Base-by-base conservation (phyloP, 73 alveolate genomes). In the Paramecium sexaurelia region DNA sequence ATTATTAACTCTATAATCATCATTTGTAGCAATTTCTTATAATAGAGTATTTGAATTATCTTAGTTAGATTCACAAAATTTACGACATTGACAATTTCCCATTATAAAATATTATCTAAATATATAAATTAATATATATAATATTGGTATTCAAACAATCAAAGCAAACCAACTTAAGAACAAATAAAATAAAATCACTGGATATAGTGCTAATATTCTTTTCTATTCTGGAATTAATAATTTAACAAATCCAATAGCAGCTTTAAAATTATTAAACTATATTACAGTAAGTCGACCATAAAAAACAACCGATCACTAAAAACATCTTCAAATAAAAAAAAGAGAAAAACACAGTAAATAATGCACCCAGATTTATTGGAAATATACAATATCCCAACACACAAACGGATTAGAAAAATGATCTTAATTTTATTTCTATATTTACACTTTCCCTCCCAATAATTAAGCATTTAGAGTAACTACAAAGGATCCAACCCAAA, bases 301-400 rank as follows among this genome's bases (percentile, higher is more conserved):
- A 67, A 85, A 95, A 95, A 36, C 95, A 96, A 6, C 91, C 87
- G 10, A 92, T 94, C 17, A 92, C 96, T 45, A 91, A 75, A 61
- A 92, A 71, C 35, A 95, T 68, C 55, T 86, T 93, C 57, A 95
- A 82, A 41, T 73, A 94, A 55, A 85, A 71, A 22, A 73, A 39
- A 17, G 47, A 8, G 40, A 94, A 84, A 40, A 96, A 56, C 37
- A 85, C 26, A 57, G 93, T 89, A 20, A 95, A 86, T 45, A 96
- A 75, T 20, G 99, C 98, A 7, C 98, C 97, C 69, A 97, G 78
- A 85, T 96, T 97, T 27, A 97, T 92, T 47, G 99, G 99, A 93
- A 97, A 97, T 35, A 97, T 75, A 78, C 99, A 96, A 95, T 97
- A 97, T 20, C 99, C 99, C 20, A 97, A 94, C 47, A 97, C 94